Conservation (phyloP, 495 filamentous ascomycete genomes). For the Lasiosphaeriaceae sp. region DNA sequence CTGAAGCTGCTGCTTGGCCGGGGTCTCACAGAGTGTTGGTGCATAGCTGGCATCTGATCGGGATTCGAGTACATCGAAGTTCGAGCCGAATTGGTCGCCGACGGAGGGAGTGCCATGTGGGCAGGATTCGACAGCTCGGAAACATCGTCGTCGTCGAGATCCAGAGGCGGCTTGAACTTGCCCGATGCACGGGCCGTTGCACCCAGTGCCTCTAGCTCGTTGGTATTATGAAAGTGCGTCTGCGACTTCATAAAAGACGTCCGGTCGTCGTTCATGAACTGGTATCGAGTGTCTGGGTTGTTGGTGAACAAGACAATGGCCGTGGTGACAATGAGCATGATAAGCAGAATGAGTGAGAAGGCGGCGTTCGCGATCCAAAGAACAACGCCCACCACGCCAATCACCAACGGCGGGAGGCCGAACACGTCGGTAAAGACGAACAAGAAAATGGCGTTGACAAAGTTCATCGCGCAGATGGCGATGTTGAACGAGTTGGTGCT, state of each 20-base stretch:
- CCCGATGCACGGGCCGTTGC: conserved; percentile 83
- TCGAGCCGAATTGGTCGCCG: conserved; percentile 10
- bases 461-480: conserved; percentile 83
- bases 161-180: conserved; percentile 58
- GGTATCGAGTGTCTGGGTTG: conserved; percentile 94
- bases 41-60: not conserved
- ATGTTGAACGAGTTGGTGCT: conserved; percentile 98
- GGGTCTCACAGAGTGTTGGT: conserved; percentile 10
- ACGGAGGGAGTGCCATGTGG: conserved; percentile 30
- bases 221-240: conserved; percentile 68
- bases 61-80: conserved; percentile 8
- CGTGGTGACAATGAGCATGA: conserved; percentile 85
- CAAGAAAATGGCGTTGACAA: conserved; percentile 83
- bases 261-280: conserved; percentile 94
- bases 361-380: conserved; percentile 90
- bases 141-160: conserved; percentile 66
- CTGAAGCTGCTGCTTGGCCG: conserved; percentile 18
- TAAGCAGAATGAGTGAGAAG: conserved; percentile 78
- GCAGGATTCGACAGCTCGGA: conserved; percentile 50
- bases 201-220: conserved; percentile 88
- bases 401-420: conserved; percentile 79
- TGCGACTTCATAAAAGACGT: conserved; percentile 98
- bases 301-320: conserved; percentile 80
- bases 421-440: conserved; percentile 81
- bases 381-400: conserved; percentile 88